A percentile compares a stretch with the other conserved stretches of the same genome.
These are phyloP conservation scores for Bertia moriformis DNA, from an alignment of 2,329 filamentous ascomycete species.

Conservation along the genomic window DNA sequence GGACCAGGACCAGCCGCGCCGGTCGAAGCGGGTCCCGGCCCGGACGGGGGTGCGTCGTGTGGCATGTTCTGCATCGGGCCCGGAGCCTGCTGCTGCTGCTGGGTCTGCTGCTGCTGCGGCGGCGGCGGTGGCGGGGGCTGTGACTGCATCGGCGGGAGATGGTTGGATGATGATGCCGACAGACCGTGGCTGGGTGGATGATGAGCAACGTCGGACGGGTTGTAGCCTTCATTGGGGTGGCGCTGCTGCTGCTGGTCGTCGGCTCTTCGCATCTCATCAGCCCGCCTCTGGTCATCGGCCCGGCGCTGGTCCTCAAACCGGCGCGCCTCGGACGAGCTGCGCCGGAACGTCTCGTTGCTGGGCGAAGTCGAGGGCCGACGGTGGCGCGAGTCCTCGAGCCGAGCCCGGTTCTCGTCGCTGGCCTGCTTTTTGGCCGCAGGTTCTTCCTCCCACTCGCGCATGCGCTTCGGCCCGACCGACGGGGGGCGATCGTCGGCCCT, in stretches of 20 bases:
- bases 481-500: conserved; percentile 61
- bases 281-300: conserved; percentile 35
- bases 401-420: conserved; percentile 74
- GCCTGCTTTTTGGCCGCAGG: conserved; percentile 67
- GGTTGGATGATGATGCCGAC: too few species aligned
- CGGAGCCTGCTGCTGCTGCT: conserved; percentile 45
- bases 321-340: conserved; percentile 61
- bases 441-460: conserved; percentile 87
- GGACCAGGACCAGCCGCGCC: conserved; percentile 4
- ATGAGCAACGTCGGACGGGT: conserved; percentile 84
- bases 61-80: conserved; percentile 34
- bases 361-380: conserved; percentile 67
- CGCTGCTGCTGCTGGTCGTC: conserved; percentile 50
- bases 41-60: conserved; percentile 32
- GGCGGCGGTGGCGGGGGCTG: too few species aligned
- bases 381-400: conserved; percentile 70
- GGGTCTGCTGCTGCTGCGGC: too few species aligned
- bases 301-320: conserved; percentile 51
- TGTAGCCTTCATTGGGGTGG: conserved; percentile 64
- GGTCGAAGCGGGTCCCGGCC: conserved; percentile 19
- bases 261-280: conserved; percentile 42
- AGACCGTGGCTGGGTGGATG: conserved; percentile 54
- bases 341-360: conserved; percentile 48
- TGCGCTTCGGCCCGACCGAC: conserved; percentile 69
- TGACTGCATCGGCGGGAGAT: conserved; percentile 35